Evolutionary conservation across 352 stramenopile genomes (phyloP), one percentile per base, ranked within the genome.

Genomic region (Phytopythium kandeliae): DNA sequence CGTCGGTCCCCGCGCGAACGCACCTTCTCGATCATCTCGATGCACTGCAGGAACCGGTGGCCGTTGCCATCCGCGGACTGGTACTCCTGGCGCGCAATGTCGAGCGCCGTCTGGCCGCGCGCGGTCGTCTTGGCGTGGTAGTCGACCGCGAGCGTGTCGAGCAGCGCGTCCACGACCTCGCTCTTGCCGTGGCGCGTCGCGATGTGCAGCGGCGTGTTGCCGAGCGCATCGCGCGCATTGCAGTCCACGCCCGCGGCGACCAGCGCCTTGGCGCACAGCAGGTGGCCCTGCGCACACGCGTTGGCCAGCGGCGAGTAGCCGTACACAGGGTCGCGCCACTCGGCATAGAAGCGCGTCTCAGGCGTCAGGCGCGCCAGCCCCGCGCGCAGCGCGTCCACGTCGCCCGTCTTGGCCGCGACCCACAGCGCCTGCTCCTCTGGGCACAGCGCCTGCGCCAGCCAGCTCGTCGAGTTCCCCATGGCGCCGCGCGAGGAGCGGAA

Each of bases 21-120:
- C 28, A 94, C 83, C 76, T 92, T 86, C 54, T 94, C 83, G 30
- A 94, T 59, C 17, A 86, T 60, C 46, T 94, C 80, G 17, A 92
- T 63, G 60, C 83, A 94, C 57, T 84, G 63, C 50, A 86, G 65
- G 31, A 71, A 78, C 37, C 70, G 72, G 5, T 72, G 45, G 12
- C 56, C 63, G 10, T 54, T 52, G 15, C 72, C 60, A 21, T 73
- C 69, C 0, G 78, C 62, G 10, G 62, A 59, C 21, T 53, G 58
- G 57, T 81, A 87, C 13, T 71, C 61, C 24, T 88, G 63, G 5
- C 78, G 82, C 40, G 78, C 82, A 51, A 89, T 69, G 34, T 91
- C 79, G 40, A 91, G 70, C 54, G 78, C 66, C 19, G 76, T 86
- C 58, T 87, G 67, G n/a, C 62, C 54, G 55, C 83, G 82, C 17